phyloP scores from a whole-genome alignment of 148 eudicot species.

The Cornus florida region DNA sequence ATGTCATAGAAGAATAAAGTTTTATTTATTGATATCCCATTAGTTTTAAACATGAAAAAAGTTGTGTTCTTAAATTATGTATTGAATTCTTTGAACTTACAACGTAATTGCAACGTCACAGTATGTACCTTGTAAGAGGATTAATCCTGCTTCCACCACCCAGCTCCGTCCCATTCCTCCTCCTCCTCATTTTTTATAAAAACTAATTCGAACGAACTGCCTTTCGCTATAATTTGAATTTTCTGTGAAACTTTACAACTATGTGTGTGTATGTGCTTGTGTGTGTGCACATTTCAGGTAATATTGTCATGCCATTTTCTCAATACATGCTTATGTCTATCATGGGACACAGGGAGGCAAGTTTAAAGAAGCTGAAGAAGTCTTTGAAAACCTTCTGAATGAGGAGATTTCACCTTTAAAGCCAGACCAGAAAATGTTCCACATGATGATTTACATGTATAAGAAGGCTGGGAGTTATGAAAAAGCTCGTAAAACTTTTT shows the following conservation, averaged over 20 bases:
- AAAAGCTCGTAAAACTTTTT: slow-evolving; percentile 71
- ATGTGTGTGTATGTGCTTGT: too few relatives aligned
- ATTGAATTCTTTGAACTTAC: background rate
- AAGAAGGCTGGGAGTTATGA: slow-evolving; percentile 76
- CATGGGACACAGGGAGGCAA: slow-evolving; percentile 63
- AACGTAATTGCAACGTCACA: background rate
- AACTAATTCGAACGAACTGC: too few relatives aligned
- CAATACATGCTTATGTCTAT: background rate
- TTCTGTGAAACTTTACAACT: background rate
- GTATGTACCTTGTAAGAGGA: background rate
- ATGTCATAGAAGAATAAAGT: background rate
- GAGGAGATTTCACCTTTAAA: slow-evolving; percentile 61
- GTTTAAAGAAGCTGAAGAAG: slow-evolving; percentile 77
- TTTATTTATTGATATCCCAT: background rate
- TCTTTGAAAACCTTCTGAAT: slow-evolving; percentile 68
- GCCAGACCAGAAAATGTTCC: slow-evolving; percentile 98
- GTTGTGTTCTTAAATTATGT: background rate
- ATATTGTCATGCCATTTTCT: background rate
- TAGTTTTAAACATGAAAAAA: background rate
- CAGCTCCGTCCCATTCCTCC: background rate
- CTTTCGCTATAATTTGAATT: background rate
- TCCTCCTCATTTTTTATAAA: background rate
- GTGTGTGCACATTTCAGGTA: background rate
- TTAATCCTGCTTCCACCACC: background rate
- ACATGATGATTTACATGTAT: slow-evolving; percentile 96